Base-by-base conservation (phyloP, 1,284 basidiomycete species). In the Marasmius tenuissimus region DNA sequence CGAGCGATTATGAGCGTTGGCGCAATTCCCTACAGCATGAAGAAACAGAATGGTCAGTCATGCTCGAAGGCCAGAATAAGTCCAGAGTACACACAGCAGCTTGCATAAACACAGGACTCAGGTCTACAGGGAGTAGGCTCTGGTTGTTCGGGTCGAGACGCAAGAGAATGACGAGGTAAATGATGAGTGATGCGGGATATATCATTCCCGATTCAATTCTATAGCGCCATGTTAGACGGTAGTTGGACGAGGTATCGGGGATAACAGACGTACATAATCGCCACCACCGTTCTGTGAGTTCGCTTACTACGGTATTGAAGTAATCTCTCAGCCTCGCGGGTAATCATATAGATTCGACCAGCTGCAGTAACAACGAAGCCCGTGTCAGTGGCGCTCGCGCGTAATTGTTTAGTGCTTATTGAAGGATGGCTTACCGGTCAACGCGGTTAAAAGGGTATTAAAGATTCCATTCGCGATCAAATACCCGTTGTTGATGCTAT, bases 111-210 rank as follows among this genome's bases (percentile, higher is more conserved):
- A 53, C 6, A 35, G 51, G 51, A 53, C 51, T 53, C 8, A 53
- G 35, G 51, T 53, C 51, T 33, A 53, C 51, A 53, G 51, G 51
- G 11, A 53, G 51, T 53, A 53, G 51, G 35, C 51, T 53, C 51
- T 53, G 51, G 35, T 53, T 53, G 33, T 53, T 33, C 7, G 51
- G 51, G 51, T 53, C 51, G 5, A 34, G 33, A 16, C 20, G 22
- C 22, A 35, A 34, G 22, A 53, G 51, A 35, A 53, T 53, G 20
- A 35, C 51, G 35, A 53, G 22, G 35, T 53, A 53, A 16, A 53
- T 12, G n/a, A 53, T 35, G 16, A 53, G 51, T 18, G 51, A 27
- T 18, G 51, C 35, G 11, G 51, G 51, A 53, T 53, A 53, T n/a
- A 53, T 18, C 20, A 53, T 1, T 53, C 51, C 51, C 12, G 48